These are phyloP conservation scores for Xylaria sp. DNA, from an alignment of 2,329 filamentous ascomycete species.

Conservation along the genomic window DNA sequence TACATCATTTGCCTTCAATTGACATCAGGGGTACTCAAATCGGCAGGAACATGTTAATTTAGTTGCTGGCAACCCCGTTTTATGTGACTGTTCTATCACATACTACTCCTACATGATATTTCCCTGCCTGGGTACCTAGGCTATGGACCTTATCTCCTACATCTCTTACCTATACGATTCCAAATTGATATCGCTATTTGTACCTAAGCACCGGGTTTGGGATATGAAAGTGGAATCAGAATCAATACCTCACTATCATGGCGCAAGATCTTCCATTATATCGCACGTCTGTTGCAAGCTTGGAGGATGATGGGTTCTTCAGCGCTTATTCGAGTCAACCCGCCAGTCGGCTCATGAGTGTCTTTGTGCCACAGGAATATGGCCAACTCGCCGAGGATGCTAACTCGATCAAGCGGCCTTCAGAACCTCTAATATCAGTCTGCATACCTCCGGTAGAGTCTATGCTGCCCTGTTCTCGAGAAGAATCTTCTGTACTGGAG, in stretches of 20 bases:
- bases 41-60: not conserved
- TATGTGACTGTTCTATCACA: not conserved
- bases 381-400: conserved; percentile 26
- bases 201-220: conserved; percentile 26
- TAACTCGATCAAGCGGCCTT: conserved; percentile 18
- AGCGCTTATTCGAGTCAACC: conserved; percentile 42
- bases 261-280: conserved; percentile 19
- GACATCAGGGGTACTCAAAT: not conserved
- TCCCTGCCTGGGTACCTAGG: not conserved
- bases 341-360: conserved; percentile 40
- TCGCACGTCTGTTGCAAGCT: conserved; percentile 26
- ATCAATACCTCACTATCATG: conserved; percentile 21
- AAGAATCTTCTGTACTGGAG: not conserved
- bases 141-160: not conserved
- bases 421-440: conserved; percentile 35
- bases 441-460: conserved; percentile 17
- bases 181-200: conserved; percentile 35
- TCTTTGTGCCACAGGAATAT: conserved; percentile 28
- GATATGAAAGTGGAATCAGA: conserved; percentile 20
- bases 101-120: not conserved
- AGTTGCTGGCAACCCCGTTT: conserved; percentile 1
- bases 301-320: conserved; percentile 45
- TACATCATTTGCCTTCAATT: not conserved
- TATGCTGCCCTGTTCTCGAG: not conserved
- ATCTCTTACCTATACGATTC: conserved; percentile 26